Evolutionary conservation across 2,329 filamentous ascomycete species (phyloP), one percentile per base, ranked within the genome.

Genomic region (Diplocarpon rosae): DNA sequence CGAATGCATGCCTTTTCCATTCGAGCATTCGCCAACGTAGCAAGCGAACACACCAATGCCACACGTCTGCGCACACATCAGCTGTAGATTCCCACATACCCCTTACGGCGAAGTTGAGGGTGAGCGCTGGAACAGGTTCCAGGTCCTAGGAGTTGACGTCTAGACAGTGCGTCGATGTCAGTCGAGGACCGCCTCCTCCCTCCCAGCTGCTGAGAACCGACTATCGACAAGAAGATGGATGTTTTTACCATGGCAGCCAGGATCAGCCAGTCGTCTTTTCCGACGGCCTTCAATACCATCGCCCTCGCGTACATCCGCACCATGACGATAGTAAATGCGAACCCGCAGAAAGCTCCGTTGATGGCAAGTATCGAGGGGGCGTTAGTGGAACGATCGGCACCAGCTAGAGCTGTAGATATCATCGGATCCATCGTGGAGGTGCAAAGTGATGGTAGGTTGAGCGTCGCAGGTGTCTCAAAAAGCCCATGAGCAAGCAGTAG

Each of bases 201-300:
- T 4, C 20, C 20, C n/a, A n/a, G n/a, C 7, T 24, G 20, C 20
- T 15, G 17, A 13, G 37, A 14, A 35, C 16, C 5, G 37, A 7
- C 20, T 24, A 29, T 10, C 8, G 29, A 20, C 4, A 27, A 40
- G 24, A 17, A 42, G 30, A 15, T 14, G 9, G 20, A 24, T 5
- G 63, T 60, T 50, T 60, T 50, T 51, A 71, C 61, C 59, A 63
- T 61, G 3, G 69, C 64, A 3, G 58, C 46, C 1, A 66, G 39
- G 52, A 73, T 72, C 2, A 66, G 49, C 46, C 62, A 68, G 53
- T 75, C 70, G 56, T 75, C 71, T 2, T 55, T 34, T 1, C 69
- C 69, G 39, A 70, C 59, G 13, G 64, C 65, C 33, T 66, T 67
- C 30, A 73, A 55, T 59, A 73, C 66, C 7, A 57, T 48, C 7